These are phyloP conservation scores for Rhytidiadelphus loreus DNA, from an alignment of 225 moss, liverwort and hornwort genomes.

Conservation along the genomic window DNA sequence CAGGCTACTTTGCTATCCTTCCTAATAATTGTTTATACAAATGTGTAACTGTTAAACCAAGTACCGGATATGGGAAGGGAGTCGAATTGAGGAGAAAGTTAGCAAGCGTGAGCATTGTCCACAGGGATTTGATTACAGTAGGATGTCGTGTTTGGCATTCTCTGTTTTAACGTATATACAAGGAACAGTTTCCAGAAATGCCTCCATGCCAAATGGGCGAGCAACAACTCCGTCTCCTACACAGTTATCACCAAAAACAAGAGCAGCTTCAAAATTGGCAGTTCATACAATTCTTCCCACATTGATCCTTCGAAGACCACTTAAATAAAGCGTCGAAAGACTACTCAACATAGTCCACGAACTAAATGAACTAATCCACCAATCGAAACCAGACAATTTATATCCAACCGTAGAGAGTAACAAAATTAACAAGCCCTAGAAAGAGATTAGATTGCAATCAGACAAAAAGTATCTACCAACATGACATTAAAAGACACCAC, in stretches of 20 bases:
- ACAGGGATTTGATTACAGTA: background rate
- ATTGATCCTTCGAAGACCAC: background rate
- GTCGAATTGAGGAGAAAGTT: background rate
- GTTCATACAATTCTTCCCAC: background rate
- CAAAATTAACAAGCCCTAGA: background rate
- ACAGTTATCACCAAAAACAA: background rate
- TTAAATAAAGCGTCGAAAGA: background rate
- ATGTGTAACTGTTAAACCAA: background rate
- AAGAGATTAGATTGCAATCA: background rate
- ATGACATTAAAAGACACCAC: background rate
- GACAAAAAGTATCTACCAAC: background rate
- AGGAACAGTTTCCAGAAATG: background rate
- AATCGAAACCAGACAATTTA: background rate
- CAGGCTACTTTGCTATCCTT: background rate
- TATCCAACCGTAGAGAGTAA: background rate
- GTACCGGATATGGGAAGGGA: background rate
- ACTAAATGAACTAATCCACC: background rate
- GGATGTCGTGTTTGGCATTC: background rate
- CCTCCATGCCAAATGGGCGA: background rate
- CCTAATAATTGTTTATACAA: background rate
- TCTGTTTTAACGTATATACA: background rate
- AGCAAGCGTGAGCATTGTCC: background rate
- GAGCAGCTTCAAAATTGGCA: background rate
- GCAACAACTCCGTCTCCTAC: constrained; percentile 17
- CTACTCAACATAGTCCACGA: background rate